These are phyloP conservation scores for Dillenia turbinata DNA, from an alignment of 164 flowering plant species.

Conservation along the genomic window DNA sequence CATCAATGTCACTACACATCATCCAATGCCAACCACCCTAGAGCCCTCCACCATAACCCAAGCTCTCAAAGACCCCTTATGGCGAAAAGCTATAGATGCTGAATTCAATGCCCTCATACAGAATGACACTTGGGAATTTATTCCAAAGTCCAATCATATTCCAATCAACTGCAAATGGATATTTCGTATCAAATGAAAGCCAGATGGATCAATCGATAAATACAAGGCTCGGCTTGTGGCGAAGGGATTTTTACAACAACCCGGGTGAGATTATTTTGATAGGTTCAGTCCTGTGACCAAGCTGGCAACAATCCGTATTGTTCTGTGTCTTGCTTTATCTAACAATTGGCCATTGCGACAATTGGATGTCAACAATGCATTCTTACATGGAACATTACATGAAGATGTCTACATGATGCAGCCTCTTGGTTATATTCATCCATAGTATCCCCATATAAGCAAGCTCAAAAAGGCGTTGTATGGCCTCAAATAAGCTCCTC, in stretches of 20 bases:
- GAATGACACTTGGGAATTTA: neutral
- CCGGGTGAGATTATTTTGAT: constrained; percentile 9
- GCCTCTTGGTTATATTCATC: constrained; percentile 1
- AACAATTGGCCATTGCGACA: constrained; percentile 2
- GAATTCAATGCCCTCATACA: neutral
- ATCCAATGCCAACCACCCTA: too few relatives aligned
- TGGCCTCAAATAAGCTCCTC: constrained; percentile 9
- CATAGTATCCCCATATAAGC: neutral
- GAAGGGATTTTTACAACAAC: constrained; percentile 17
- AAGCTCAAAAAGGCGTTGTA: neutral
- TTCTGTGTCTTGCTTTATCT: constrained; percentile 1
- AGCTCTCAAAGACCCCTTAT: neutral
- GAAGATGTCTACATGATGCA: constrained; percentile 8
- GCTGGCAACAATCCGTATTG: neutral
- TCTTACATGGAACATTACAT: neutral
- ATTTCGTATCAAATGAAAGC: constrained; percentile 8
- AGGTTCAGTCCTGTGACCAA: constrained; percentile 13
- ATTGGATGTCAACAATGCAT: constrained; percentile 8
- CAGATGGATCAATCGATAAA: constrained; percentile 5
- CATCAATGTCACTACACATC: too few relatives aligned
- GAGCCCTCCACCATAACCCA: neutral
- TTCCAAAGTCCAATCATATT: neutral
- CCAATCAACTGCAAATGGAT: constrained; percentile 12
- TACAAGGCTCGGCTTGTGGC: constrained; percentile 18
- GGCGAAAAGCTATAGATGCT: neutral